A percentile compares a stretch with the other conserved stretches of the same genome.
Evolutionary conservation across 2,329 filamentous ascomycete genomes (phyloP).

Genomic region (Allantophomopsis lycopodina): DNA sequence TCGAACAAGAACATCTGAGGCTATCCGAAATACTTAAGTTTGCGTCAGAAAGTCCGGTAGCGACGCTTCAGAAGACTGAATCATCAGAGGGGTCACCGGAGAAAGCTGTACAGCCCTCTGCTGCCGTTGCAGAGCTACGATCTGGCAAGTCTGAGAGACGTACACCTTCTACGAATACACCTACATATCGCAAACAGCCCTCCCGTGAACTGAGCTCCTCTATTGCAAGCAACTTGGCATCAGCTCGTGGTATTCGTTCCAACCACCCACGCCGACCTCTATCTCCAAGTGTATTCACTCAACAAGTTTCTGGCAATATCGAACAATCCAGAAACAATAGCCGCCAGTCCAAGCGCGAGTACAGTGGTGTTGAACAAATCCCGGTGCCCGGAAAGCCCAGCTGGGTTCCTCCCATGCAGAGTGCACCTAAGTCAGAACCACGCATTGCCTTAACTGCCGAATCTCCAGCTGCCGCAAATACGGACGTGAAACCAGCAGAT

Average conservation of each 20-base stretch:
- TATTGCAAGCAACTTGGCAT: conserved; percentile 79
- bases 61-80: conserved; percentile 3
- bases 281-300: conserved; percentile 59
- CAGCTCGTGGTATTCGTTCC: conserved; percentile 65
- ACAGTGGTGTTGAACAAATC: conserved; percentile 13
- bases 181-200: conserved; percentile 22
- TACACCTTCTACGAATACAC: conserved; percentile 12
- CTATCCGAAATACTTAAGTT: conserved; percentile 72
- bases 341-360: conserved; percentile 34
- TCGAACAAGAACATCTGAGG: conserved; percentile 77
- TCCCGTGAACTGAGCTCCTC: conserved; percentile 64
- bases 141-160: conserved; percentile 16
- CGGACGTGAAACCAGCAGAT: conserved; percentile 30
- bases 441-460: conserved; percentile 11
- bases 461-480: conserved; percentile 4
- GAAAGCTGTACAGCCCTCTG: conserved; percentile 16
- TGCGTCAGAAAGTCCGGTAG: conserved; percentile 26
- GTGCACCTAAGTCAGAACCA: conserved; percentile 17
- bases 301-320: conserved; percentile 59
- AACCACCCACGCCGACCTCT: conserved; percentile 52
- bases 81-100: conserved; percentile 13
- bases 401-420: conserved; percentile 32
- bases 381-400: conserved; percentile 40
- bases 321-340: conserved; percentile 38
- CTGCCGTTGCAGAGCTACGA: conserved; percentile 17